These are phyloP conservation scores for Saprolegnia parasitica DNA, from an alignment of 352 stramenopile species.

Conservation along the genomic window DNA sequence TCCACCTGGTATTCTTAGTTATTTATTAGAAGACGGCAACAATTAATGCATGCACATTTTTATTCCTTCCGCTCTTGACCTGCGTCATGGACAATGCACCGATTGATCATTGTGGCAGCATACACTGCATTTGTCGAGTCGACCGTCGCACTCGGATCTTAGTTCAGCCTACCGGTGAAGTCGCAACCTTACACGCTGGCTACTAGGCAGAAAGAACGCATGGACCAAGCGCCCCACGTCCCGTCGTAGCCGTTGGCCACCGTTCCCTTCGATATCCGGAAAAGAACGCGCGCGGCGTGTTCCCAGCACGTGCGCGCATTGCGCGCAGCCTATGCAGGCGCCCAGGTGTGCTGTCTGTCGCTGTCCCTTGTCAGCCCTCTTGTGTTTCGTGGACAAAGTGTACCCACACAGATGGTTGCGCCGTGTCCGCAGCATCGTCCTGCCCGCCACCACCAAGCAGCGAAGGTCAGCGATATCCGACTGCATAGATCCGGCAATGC, in stretches of 20 bases:
- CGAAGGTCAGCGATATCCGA: too few species aligned
- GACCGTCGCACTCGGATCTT: too few species aligned
- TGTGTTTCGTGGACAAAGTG: too few species aligned
- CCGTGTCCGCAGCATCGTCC: too few species aligned
- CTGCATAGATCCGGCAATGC: too few species aligned
- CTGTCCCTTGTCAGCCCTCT: neutral
- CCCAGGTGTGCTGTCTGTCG: neutral
- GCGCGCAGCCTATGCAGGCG: neutral
- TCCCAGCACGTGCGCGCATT: neutral
- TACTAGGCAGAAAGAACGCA: neutral
- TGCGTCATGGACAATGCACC: neutral
- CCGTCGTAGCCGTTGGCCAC: constrained; percentile 5
- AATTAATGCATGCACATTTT: constrained; percentile 20
- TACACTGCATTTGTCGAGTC: too few species aligned
- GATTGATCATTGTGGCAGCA: neutral
- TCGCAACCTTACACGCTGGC: too few species aligned
- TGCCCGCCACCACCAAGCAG: too few species aligned
- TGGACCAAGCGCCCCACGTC: neutral
- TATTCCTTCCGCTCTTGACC: constrained; percentile 4
- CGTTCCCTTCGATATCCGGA: neutral
- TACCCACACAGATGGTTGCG: too few species aligned
- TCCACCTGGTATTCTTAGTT: constrained; percentile 29
- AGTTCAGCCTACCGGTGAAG: too few species aligned
- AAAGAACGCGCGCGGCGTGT: neutral
- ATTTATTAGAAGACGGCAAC: constrained; percentile 19